Percentiles rank a stretch among this genome's conserved stretches.
phyloP scores from a whole-genome alignment of 1,284 basidiomycete genomes.

The Cryptococcus neoformans region DNA sequence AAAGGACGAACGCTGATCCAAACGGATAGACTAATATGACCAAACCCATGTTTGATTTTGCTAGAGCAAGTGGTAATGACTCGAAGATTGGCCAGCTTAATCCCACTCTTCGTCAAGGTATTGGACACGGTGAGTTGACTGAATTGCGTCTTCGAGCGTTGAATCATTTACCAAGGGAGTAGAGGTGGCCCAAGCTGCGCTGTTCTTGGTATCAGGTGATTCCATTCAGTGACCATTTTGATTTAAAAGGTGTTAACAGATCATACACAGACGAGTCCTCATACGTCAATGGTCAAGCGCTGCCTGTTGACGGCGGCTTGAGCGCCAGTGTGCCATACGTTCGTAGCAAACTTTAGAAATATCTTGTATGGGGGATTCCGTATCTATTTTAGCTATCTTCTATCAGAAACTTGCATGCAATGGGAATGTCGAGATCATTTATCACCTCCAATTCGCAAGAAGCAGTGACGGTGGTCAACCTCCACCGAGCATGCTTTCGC shows the following conservation, averaged over 20 bases:
- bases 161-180: neutral
- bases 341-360: neutral
- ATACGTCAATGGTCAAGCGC: conserved; percentile 87
- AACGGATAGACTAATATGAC: conserved; percentile 53
- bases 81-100: conserved; percentile 83
- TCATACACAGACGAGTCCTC: conserved; percentile 69
- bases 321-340: conserved; percentile 63
- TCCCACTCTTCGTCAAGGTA: conserved; percentile 72
- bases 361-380: too few relatives aligned
- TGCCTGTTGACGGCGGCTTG: conserved; percentile 83
- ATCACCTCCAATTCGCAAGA: neutral
- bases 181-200: conserved; percentile 73
- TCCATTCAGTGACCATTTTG: neutral
- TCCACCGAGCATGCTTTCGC: too few relatives aligned
- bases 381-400: neutral
- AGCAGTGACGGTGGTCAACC: too few relatives aligned
- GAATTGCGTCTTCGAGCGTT: neutral
- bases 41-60: conserved; percentile 65
- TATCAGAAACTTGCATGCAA: too few relatives aligned
- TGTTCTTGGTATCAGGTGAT: conserved; percentile 83
- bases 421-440: too few relatives aligned
- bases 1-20: conserved; percentile 49
- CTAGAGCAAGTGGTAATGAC: conserved; percentile 66
- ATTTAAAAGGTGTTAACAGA: neutral
- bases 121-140: conserved; percentile 44